phyloP scores from a whole-genome alignment of 352 stramenopile genomes.

The Pythium sp. region DNA sequence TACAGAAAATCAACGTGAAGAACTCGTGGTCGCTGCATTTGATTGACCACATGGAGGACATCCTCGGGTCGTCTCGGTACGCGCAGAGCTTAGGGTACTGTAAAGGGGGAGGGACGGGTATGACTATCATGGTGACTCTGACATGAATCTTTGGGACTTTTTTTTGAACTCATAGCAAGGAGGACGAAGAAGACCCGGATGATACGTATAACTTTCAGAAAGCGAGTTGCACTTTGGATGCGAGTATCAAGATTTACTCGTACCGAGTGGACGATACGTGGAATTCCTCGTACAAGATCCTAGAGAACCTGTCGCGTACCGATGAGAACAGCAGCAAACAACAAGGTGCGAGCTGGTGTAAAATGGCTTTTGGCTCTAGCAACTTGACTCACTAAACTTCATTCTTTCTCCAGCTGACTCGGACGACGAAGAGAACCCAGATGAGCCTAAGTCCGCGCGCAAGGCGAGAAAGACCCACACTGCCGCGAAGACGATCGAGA shows the following conservation, averaged over 20 bases:
- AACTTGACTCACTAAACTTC: not conserved
- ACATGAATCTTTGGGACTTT: not conserved
- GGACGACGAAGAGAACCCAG: conserved; percentile 29
- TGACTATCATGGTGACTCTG: not conserved
- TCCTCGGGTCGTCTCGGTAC: conserved; percentile 75
- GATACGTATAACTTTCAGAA: conserved; percentile 96
- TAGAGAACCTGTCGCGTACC: conserved; percentile 95
- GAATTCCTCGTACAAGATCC: conserved; percentile 95
- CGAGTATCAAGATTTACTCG: conserved; percentile 98
- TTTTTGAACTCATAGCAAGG: conserved; percentile 11
- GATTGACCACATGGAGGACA: conserved; percentile 98
- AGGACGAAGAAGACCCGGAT: conserved; percentile 35
- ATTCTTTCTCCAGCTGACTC: conserved; percentile 9
- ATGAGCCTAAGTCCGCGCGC: conserved; percentile 27
- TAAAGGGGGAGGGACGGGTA: not conserved
- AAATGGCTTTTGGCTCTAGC: not conserved
- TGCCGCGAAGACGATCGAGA: conserved; percentile 76
- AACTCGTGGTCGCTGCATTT: conserved; percentile 96
- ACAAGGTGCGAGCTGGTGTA: conserved; percentile 23
- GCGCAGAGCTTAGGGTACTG: conserved; percentile 1
- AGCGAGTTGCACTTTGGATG: conserved; percentile 97
- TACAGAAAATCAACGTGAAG: conserved; percentile 96
- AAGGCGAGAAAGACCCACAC: conserved; percentile 44
- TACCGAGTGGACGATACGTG: conserved; percentile 98
- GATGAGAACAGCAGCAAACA: conserved; percentile 40